phyloP scores from a whole-genome alignment of 208 protist species.

The Eutreptiella sp. region DNA sequence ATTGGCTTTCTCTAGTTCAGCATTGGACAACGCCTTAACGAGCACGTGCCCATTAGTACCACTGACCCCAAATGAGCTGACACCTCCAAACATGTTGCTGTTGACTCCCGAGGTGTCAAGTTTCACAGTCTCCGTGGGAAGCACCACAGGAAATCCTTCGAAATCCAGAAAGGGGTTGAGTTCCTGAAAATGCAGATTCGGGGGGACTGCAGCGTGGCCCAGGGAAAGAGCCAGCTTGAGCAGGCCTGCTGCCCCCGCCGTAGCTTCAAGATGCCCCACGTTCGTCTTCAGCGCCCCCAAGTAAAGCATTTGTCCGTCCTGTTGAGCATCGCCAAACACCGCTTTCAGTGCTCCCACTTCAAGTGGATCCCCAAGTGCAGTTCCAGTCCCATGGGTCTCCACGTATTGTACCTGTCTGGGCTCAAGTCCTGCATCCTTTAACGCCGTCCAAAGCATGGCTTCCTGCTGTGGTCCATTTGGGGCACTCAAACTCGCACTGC shows the following conservation, averaged over 20 bases:
- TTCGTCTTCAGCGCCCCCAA: conserved; percentile 36
- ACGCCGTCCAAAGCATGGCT: conserved; percentile 28
- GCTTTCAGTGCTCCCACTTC: conserved; percentile 31
- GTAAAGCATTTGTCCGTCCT: neutral
- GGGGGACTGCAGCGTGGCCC: conserved; percentile 5
- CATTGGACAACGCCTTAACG: no score
- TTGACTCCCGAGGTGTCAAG: no score
- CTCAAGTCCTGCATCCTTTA: conserved; percentile 3
- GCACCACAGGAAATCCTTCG: no score
- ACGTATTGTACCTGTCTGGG: conserved; percentile 39
- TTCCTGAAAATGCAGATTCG: conserved; percentile 28
- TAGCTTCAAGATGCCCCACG: conserved; percentile 38
- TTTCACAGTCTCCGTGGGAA: no score
- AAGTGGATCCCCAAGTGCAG: conserved; percentile 43
- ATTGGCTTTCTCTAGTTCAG: no score
- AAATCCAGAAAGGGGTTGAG: no score
- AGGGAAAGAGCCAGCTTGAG: conserved; percentile 11
- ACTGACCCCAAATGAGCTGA: no score
- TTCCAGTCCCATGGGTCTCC: conserved; percentile 49
- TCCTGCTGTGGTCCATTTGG: conserved; percentile 39
- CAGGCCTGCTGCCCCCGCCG: conserved; percentile 33
- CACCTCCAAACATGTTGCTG: no score
- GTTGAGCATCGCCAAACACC: neutral
- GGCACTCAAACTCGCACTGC: conserved; percentile 18
- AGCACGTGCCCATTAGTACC: no score